Conservation (phyloP, 2,329 filamentous ascomycete species). For the Celoporthe dispersa region DNA sequence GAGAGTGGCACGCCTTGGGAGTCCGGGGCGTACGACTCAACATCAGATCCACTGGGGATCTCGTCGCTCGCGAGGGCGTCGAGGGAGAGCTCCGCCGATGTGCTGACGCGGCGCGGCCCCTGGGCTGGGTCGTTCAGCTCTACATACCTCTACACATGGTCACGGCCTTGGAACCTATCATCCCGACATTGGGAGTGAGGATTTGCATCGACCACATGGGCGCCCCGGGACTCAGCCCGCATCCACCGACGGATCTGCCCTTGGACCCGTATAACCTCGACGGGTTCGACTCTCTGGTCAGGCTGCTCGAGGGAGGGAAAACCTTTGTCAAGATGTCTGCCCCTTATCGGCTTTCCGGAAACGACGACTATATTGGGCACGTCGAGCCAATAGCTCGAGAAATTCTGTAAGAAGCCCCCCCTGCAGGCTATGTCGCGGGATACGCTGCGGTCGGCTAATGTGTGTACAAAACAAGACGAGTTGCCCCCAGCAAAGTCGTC, state of each 20-base stretch:
- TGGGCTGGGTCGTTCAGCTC: slow-evolving; percentile 39
- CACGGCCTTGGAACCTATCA: slow-evolving; percentile 31
- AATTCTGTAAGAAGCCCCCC: slow-evolving; percentile 4
- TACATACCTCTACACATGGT: slow-evolving; percentile 36
- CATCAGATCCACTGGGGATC: slow-evolving; percentile 35
- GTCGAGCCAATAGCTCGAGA: slow-evolving; percentile 33
- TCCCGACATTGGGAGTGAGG: slow-evolving; percentile 35
- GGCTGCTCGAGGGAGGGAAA: slow-evolving; percentile 26
- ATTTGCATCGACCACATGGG: slow-evolving; percentile 37
- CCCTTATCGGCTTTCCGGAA: slow-evolving; percentile 34
- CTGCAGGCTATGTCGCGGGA: background rate
- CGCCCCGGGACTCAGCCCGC: slow-evolving; percentile 29
- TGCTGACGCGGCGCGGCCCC: slow-evolving; percentile 34
- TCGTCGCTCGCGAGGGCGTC: slow-evolving; percentile 33
- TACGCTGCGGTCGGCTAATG: background rate
- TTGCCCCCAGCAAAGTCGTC: slow-evolving; percentile 29
- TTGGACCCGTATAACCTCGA: slow-evolving; percentile 26
- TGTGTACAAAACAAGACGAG: slow-evolving; percentile 2
- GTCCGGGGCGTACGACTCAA: slow-evolving; percentile 40
- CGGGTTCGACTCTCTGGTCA: slow-evolving; percentile 24
- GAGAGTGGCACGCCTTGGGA: slow-evolving; percentile 36
- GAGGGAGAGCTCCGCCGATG: slow-evolving; percentile 32
- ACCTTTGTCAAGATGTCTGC: slow-evolving; percentile 37
- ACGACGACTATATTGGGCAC: slow-evolving; percentile 31
- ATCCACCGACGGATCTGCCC: slow-evolving; percentile 9